A percentile compares a stretch with the other conserved stretches of the same genome.
These are phyloP conservation scores for Agarophyton chilense DNA, from an alignment of 23 red algal species.

Conservation along the genomic window DNA sequence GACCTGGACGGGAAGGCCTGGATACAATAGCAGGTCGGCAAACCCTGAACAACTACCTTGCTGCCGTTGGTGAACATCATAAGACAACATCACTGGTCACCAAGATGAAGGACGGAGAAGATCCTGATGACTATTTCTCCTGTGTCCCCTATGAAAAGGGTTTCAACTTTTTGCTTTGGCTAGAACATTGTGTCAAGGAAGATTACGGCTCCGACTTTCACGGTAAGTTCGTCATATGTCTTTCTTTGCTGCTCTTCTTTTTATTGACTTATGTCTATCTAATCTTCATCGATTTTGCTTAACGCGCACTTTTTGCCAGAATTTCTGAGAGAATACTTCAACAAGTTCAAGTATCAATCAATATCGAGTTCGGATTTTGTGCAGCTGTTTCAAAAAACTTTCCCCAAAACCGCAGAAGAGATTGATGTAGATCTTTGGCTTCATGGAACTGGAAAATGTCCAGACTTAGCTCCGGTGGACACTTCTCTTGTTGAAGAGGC, in stretches of 20 bases:
- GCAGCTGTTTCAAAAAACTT: constrained; percentile 45
- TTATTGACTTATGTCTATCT: not conserved
- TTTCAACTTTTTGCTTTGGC: constrained; percentile 70
- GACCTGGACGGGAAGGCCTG: constrained; percentile 22
- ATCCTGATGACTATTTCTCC: constrained; percentile 77
- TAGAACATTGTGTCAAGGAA: constrained; percentile 47
- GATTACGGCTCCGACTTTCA: constrained; percentile 34
- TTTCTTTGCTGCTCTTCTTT: not conserved
- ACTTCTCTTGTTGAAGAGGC: constrained; percentile 62
- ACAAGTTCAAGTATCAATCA: constrained; percentile 57
- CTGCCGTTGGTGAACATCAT: constrained; percentile 57
- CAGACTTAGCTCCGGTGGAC: constrained; percentile 57
- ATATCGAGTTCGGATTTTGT: constrained; percentile 45
- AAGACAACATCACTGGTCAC: constrained; percentile 58
- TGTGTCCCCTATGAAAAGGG: constrained; percentile 71
- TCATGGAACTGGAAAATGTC: constrained; percentile 57
- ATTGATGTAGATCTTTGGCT: constrained; percentile 62
- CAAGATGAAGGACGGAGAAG: constrained; percentile 58
- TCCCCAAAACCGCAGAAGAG: constrained; percentile 23
- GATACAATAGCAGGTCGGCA: constrained; percentile 49
- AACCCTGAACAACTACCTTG: constrained; percentile 27
- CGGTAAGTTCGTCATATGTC: constrained; percentile 7
- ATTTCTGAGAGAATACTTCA: constrained; percentile 54
- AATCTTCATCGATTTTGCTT: not conserved
- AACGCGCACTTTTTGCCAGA: not conserved